Evolutionary conservation across 768 basidiomycete genomes (phyloP), one percentile per base, ranked within the genome.

Genomic region (Pilatotrama ljubarskyi): DNA sequence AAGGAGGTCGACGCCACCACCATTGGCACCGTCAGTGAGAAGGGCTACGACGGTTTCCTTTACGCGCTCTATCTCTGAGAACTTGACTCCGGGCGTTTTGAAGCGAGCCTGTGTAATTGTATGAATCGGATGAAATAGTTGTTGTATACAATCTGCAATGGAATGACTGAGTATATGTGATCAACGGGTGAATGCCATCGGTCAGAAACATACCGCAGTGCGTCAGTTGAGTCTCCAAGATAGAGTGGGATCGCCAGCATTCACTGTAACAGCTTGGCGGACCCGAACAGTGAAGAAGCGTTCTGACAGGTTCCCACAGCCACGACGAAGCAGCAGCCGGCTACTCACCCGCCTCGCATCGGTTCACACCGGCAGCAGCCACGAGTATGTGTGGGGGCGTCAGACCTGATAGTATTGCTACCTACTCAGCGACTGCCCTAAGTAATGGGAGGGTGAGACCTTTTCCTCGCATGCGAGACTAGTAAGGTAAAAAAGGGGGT

Each of bases 1-100:
- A 64, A 66, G 8, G 70, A 71, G 18, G 72, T 76, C n/a, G 75
- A 77, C 24, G 73, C 73, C 18, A 76, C 76, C 14, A 75, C 73
- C 3, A 68, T 76, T 14, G 67, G 66, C 8, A 75, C 73, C 4
- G 75, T 74, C 14, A 72, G 72, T 37, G 72, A 72, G 64, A 74
- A 74, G 59, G 69, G 72, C 24, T 70, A 66, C 58, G 71, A 73
- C 49, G 70, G 72, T 11, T 73, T 73, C 66, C 59, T 69, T 14
- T 71, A 73, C 58, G 52, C 62, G 13, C 32, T 70, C 53, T 51
- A 58, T 18, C 61, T 59, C 22, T 68, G 51, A 61, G 26, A 32
- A 32, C 29, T 32, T 32, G 5, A 32, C 29, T 5, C 29, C 29
- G 29, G 29, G 29, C 10, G 29, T 32, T 10, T 32, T 4, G 29